Evolutionary conservation across 345 rosid species (phyloP), one percentile per base, ranked within the genome.

Genomic region (Draba incana): DNA sequence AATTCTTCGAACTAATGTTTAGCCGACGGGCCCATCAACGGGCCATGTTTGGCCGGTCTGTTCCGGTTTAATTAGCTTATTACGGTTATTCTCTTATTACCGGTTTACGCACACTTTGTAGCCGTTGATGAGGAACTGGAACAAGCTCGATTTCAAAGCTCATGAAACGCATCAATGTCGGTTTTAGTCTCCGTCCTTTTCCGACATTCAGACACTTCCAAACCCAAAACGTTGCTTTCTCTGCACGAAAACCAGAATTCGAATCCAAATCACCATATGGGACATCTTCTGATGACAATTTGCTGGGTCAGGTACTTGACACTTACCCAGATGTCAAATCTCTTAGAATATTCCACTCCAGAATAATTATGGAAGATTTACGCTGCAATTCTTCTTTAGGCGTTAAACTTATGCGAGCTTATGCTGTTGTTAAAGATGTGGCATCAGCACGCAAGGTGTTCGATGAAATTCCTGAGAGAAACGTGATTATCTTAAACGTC

Each of bases 401-500:
- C 49, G 79, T 89, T 76, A 85, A 85, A 69, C 69, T 87, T 53
- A 87, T 87, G 84, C 76, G 83, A 47, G 76, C 81, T n/a, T 89
- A 84, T 53, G 77, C 88, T 1, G 66, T 80, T 59, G 4, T 75
- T 3, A 86, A 84, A 3, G 81, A 81, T 57, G 79, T 85, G 5
- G n/a, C 30, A 1, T 24, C 61, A 55, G 68, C 89, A 46, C 93
- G 89, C 81, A 83, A 79, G 39, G 30, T 87, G 72, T 89, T 89
- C 81, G 96, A 84, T 16, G 83, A 78, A 85, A 87, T 80, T 75
- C 63, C 88, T 13, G 81, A 81, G 11, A 84, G 83, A 78, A 87
- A 85, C 53, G 84, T 85, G 4, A 84, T 89, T 55, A 79, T 89
- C 71, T 73, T 84, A 24, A 85, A 89, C 70, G 96, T 87, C 37